phyloP scores from a whole-genome alignment of 192 early-diverging fungal genomes.

The Paraglomus occultum region DNA sequence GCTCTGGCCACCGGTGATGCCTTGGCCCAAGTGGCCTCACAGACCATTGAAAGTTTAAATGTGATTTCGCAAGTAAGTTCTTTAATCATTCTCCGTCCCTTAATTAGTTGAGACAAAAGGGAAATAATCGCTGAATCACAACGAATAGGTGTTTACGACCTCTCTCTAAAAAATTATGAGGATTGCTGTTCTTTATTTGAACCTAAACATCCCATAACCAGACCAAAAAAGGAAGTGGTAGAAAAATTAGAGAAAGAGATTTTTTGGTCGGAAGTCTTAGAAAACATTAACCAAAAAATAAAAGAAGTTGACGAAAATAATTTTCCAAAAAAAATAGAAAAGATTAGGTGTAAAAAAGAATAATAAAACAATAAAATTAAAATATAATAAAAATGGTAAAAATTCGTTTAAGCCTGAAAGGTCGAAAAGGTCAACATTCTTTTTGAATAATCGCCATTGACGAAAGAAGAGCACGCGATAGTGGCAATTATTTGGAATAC shows the following conservation, averaged over 20 bases:
- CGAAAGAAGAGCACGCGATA: slow-evolving; percentile 12
- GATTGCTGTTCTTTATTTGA: slow-evolving; percentile 18
- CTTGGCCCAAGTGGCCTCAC: slow-evolving; percentile 6
- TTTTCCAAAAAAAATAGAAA: too few species aligned
- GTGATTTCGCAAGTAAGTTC: slow-evolving; percentile 15
- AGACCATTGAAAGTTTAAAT: slow-evolving; percentile 5
- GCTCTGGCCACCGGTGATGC: slow-evolving; percentile 4
- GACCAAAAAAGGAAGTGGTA: slow-evolving; percentile 1
- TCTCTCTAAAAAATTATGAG: slow-evolving; percentile 9
- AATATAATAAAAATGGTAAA: too few species aligned
- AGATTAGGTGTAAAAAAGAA: too few species aligned
- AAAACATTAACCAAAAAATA: slow-evolving; percentile 8
- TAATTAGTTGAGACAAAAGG: slow-evolving; percentile 13
- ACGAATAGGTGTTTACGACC: slow-evolving; percentile 15
- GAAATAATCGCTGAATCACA: slow-evolving; percentile 16
- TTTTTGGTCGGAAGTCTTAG: slow-evolving; percentile 8
- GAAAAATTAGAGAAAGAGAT: slow-evolving; percentile 15
- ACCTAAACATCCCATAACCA: slow-evolving; percentile 17
- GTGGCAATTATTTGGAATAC: slow-evolving; percentile 13
- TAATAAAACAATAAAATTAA: too few species aligned
- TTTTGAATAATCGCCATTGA: slow-evolving; percentile 18
- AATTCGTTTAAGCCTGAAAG: slow-evolving; percentile 18
- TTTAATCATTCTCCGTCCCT: slow-evolving; percentile 3
- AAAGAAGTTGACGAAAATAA: too few species aligned
- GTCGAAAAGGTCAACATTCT: slow-evolving; percentile 12